Base-by-base conservation (phyloP, 352 stramenopile genomes). In the Phytopythium oedochilum region DNA sequence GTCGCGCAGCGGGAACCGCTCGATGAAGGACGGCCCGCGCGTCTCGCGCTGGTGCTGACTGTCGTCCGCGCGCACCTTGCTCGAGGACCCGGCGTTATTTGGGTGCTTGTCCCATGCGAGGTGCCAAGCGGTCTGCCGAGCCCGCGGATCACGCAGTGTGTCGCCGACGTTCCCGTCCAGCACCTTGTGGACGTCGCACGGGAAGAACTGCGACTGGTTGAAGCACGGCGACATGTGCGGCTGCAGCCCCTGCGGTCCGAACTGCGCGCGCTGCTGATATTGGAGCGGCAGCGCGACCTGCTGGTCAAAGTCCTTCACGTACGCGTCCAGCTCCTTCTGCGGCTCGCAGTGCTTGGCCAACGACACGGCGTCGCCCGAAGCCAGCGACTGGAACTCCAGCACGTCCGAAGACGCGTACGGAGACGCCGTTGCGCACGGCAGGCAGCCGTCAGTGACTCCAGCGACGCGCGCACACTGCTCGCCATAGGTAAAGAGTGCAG, bases 191-290 rank as follows among this genome's bases (percentile, higher is more conserved):
- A 89, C 80, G 43, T 93, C 83, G 34, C 83, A 91, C 23, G 83
- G 81, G 53, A 88, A 88, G 60, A 83, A 86, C 60, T 93, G 77
- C 20, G 78, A 85, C 58, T 91, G 83, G 60, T 93, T 93, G 58
- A 77, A 83, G 61, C 83, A 93, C 14, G 80, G 80, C 23, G 83
- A 90, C 63, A 88, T 71, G 55, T 93, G 83, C 39, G 81, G 76
- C 35, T 93, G 80, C 10, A 90, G 60, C 0, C 83, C 83, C 36
- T 88, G 78, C 0, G 71, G 66, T 1, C 75, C 77, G 23, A 78
- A 74, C 18, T 65, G 66, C 5, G 78, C 74, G 50, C 83, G 68
- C 59, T 93, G 80, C 61, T 93, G 80, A 47, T 86, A 90, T 60
- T 82, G 78, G 28, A 91, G 57, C 57, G 88, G 79, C 55, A 90